phyloP scores from a whole-genome alignment of 352 stramenopile genomes.

The Pythium brachiatum region DNA sequence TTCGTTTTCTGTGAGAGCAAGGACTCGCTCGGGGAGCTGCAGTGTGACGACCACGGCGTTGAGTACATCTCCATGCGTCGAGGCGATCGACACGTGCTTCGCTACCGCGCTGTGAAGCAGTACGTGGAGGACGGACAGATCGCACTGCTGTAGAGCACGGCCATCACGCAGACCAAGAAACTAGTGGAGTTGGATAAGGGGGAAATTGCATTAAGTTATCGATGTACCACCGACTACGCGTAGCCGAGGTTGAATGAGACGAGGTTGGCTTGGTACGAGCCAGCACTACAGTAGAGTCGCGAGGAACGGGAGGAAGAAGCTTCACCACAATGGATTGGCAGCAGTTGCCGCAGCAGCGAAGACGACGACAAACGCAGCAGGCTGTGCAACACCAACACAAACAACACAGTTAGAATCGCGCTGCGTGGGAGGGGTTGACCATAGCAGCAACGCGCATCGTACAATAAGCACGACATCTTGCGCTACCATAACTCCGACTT shows the following conservation, averaged over 20 bases:
- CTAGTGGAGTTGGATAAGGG: not conserved
- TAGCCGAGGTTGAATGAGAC: not conserved
- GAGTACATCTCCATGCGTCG: constrained; percentile 61
- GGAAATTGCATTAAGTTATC: constrained; percentile 22
- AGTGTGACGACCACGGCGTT: constrained; percentile 69
- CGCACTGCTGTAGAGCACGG: constrained; percentile 35
- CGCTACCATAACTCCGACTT: constrained; percentile 58
- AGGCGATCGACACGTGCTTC: constrained; percentile 66
- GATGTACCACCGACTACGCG: constrained; percentile 11
- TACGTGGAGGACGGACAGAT: constrained; percentile 61
- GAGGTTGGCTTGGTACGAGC: not conserved
- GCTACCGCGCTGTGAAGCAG: constrained; percentile 57
- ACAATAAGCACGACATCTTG: constrained; percentile 73
- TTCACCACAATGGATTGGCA: constrained; percentile 63
- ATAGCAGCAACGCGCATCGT: constrained; percentile 25
- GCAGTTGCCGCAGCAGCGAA: constrained; percentile 56
- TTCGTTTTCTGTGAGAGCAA: constrained; percentile 86
- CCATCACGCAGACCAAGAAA: not conserved
- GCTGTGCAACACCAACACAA: constrained; percentile 42
- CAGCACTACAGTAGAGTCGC: not conserved
- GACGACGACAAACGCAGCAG: constrained; percentile 62
- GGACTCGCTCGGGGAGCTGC: constrained; percentile 44
- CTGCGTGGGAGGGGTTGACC: not conserved
- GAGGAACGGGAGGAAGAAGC: not conserved
- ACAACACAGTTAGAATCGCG: constrained; percentile 5